Evolutionary conservation across 352 stramenopile genomes (phyloP), one percentile per base, ranked within the genome.

Genomic region (Globisporangium abappressorium): DNA sequence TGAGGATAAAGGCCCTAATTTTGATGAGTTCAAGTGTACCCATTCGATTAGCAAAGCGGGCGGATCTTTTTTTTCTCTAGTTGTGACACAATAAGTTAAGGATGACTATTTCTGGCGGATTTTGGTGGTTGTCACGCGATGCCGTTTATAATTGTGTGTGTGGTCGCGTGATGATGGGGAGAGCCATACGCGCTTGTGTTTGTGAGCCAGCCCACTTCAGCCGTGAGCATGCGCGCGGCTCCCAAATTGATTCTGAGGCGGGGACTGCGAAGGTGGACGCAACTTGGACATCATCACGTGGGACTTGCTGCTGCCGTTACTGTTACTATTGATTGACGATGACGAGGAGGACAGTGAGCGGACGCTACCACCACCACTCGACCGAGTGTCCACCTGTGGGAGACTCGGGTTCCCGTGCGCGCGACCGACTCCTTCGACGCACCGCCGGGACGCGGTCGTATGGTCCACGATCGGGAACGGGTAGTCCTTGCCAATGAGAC

Each of bases 381-480:
- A 8, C 3, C 28, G 54, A 59, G 61, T 54, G 61, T 68, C 62
- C 34, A 56, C 11, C n/a, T 46, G 28, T 11, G 24, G 22, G n/a
- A 63, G n/a, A 57, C 18, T 22, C 24, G 54, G 59, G 22, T 72
- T 62, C 5, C 67, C 61, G 36, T 82, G 79, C n/a, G 72, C 71
- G 1, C 69, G 69, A 46, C 95, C 89, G 69, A 99, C 97, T 68
- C 88, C 85, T 41, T 62, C 76, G 64, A 98, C 97, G 72, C 98
- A 99, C 56, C 88, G 81, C 67, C 98, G 96, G 54, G 81, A 92
- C 6, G 90, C 88, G 1, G 78, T 76, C 49, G 91, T 87, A 69
- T 96, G 88, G 67, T 99, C 97, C 18, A 99, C 92, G 53, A 99
- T 98, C 15, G 93, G 96, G 65, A 94, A 89, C 1, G 97, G 97